Evolutionary conservation across 352 stramenopile species (phyloP).

Genomic region (Pseudoperonospora humuli): DNA sequence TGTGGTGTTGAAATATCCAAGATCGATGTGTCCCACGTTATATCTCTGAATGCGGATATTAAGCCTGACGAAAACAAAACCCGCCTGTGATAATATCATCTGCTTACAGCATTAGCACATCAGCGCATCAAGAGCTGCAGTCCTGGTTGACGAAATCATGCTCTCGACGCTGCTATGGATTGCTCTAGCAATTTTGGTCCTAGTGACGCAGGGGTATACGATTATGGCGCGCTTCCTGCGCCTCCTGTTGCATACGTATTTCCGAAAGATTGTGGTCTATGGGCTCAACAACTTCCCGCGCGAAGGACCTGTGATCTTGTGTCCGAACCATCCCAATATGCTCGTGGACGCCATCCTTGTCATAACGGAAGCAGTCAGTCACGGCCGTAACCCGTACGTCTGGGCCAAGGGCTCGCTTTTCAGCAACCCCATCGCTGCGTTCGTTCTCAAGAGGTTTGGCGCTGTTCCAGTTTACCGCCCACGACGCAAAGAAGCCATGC

Average conservation of each 20-base stretch:
- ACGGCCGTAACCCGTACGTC: constrained; percentile 52
- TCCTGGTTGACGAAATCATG: too few relatives aligned
- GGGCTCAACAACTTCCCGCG: constrained; percentile 74
- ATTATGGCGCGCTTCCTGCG: constrained; percentile 60
- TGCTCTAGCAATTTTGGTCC: constrained; percentile 36
- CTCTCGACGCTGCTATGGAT: constrained; percentile 37
- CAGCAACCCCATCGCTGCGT: constrained; percentile 34
- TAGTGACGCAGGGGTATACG: constrained; percentile 46
- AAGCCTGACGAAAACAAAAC: too few relatives aligned
- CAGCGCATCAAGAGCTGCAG: too few relatives aligned
- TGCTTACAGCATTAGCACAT: too few relatives aligned
- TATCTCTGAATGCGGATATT: background rate
- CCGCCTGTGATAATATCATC: too few relatives aligned
- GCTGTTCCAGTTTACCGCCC: constrained; percentile 65
- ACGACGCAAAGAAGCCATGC: constrained; percentile 26
- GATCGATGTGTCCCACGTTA: background rate
- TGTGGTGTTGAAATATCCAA: too few relatives aligned
- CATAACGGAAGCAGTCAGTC: constrained; percentile 52
- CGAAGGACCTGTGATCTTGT: constrained; percentile 71
- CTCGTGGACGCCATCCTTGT: constrained; percentile 71
- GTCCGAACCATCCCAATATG: constrained; percentile 79
- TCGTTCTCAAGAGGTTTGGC: constrained; percentile 41
- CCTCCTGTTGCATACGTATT: constrained; percentile 67
- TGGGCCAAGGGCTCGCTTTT: constrained; percentile 79
- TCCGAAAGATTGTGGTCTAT: constrained; percentile 70